Conservation (phyloP, 2,329 filamentous ascomycete species). For the Aspergillus felis region DNA sequence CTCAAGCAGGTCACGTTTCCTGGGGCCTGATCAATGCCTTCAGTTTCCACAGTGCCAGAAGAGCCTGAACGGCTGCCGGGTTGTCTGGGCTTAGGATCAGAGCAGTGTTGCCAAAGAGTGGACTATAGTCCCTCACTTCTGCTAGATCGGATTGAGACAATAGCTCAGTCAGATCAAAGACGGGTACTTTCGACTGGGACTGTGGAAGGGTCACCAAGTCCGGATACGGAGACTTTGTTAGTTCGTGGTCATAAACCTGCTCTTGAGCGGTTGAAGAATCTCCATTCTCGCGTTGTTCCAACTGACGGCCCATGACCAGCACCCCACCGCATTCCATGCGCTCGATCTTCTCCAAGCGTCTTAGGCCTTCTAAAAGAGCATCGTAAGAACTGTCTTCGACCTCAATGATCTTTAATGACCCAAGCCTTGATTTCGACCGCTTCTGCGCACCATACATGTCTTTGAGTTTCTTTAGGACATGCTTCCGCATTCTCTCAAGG, state of each 20-base stretch:
- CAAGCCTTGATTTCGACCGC: slow-evolving; percentile 12
- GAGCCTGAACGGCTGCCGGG: slow-evolving; percentile 23
- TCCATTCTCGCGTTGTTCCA: background rate
- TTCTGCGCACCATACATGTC: slow-evolving; percentile 24
- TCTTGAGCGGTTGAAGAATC: background rate
- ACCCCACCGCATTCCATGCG: slow-evolving; percentile 31
- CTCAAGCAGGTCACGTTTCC: background rate
- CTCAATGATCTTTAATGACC: slow-evolving; percentile 27
- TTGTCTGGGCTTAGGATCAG: slow-evolving; percentile 35
- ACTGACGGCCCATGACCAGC: slow-evolving; percentile 18
- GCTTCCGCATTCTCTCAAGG: slow-evolving; percentile 33
- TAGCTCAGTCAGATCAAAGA: slow-evolving; percentile 35
- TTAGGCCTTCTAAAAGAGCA: slow-evolving; percentile 19
- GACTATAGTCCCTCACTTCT: slow-evolving; percentile 22
- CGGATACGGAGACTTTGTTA: slow-evolving; percentile 10
- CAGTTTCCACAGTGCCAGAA: slow-evolving; percentile 39
- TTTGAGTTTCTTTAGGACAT: slow-evolving; percentile 34
- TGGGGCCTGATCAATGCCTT: slow-evolving; percentile 25
- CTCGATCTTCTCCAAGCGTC: slow-evolving; percentile 18
- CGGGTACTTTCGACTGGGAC: slow-evolving; percentile 28
- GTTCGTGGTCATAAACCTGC: background rate
- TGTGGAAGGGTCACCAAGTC: slow-evolving; percentile 30
- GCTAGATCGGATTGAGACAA: slow-evolving; percentile 28
- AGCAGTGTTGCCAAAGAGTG: slow-evolving; percentile 29
- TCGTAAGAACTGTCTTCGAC: slow-evolving; percentile 15